Conservation (phyloP, 2,329 filamentous ascomycete species). For the Aspergillus transmontanensis region DNA sequence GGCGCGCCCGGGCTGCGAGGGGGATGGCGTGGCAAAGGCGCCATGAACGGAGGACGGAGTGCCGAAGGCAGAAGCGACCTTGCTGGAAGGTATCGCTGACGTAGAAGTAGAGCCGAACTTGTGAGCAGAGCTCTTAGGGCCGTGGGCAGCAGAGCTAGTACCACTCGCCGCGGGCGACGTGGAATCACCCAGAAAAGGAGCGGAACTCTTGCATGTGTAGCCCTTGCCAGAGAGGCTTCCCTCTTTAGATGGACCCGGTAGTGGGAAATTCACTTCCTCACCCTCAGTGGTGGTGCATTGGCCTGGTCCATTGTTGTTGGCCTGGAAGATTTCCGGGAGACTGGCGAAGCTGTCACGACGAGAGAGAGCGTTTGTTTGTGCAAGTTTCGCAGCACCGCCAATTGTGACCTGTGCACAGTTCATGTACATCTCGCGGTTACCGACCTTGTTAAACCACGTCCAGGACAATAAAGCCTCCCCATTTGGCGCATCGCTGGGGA, state of each 20-base stretch:
- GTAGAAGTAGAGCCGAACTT: constrained; percentile 11
- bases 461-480: constrained; percentile 69
- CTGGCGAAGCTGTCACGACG: constrained; percentile 47
- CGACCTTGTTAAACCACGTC: constrained; percentile 76
- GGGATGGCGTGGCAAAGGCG: background rate
- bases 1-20: background rate
- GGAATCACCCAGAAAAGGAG: constrained; percentile 32
- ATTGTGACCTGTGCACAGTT: constrained; percentile 76
- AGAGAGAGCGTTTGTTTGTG: constrained; percentile 15
- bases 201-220: constrained; percentile 34
- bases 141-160: background rate
- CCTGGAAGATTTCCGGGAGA: constrained; percentile 70
- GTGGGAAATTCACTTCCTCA: constrained; percentile 65
- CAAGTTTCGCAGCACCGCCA: constrained; percentile 23
- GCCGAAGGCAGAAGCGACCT: constrained; percentile 21
- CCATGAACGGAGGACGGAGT: background rate
- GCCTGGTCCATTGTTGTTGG: constrained; percentile 62
- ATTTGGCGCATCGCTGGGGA: constrained; percentile 65
- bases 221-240: constrained; percentile 38
- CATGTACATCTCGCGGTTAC: constrained; percentile 86
- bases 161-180: constrained; percentile 10
- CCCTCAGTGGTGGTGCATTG: constrained; percentile 61
- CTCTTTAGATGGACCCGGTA: constrained; percentile 61
- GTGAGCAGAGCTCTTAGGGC: background rate
- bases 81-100: background rate